A percentile compares a stretch with the other conserved stretches of the same genome.
Conservation (phyloP, 805 yeast species). For the Dipodascus geniculatus region DNA sequence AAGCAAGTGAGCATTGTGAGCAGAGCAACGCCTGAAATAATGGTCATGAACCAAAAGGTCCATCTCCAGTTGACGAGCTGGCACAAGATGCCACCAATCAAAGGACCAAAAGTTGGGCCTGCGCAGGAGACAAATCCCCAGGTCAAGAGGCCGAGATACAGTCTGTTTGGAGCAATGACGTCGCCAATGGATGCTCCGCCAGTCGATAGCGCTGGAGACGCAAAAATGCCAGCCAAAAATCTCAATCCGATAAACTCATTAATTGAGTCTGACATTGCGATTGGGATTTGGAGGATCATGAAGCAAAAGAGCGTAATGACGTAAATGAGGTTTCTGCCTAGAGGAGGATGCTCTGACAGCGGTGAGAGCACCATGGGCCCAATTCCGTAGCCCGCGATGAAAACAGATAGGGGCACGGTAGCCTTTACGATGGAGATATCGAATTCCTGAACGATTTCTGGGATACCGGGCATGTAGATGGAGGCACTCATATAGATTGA, state of each 20-base stretch:
- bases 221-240: conserved; percentile 65
- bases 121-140: conserved; percentile 44
- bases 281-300: conserved; percentile 41
- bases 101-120: conserved; percentile 46
- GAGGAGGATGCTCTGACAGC: conserved; percentile 37
- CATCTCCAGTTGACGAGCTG: conserved; percentile 43
- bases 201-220: conserved; percentile 74
- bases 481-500: conserved; percentile 44
- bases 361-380: conserved; percentile 47
- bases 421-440: conserved; percentile 32
- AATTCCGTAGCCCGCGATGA: conserved; percentile 43
- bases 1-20: conserved; percentile 30
- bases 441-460: conserved; percentile 33
- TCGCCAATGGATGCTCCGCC: conserved; percentile 62
- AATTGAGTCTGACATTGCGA: conserved; percentile 38
- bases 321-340: conserved; percentile 44
- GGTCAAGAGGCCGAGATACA: conserved; percentile 37
- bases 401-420: conserved; percentile 37
- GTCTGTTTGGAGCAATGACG: conserved; percentile 28
- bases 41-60: conserved; percentile 35
- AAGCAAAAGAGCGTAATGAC: conserved; percentile 35
- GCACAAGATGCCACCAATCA: conserved; percentile 40
- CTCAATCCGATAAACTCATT: conserved; percentile 39
- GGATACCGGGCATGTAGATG: conserved; percentile 38
- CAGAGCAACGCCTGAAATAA: conserved; percentile 29